phyloP scores from a whole-genome alignment of 345 rosid genomes.

The Brassica cretica region DNA sequence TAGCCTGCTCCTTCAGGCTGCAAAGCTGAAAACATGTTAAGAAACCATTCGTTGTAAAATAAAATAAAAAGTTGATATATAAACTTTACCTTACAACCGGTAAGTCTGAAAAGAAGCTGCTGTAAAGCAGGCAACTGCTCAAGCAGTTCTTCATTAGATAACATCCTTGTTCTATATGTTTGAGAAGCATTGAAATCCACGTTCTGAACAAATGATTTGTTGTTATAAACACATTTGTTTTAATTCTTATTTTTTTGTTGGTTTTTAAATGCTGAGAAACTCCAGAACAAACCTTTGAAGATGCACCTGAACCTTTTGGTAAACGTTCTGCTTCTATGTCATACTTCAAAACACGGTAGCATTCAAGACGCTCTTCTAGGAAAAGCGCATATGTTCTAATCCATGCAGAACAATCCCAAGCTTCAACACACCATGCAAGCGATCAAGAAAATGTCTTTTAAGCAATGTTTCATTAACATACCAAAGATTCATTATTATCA shows the following conservation, averaged over 20 bases:
- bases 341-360: conserved; percentile 82
- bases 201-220: conserved; percentile 6
- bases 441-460: neutral
- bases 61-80: neutral
- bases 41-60: neutral
- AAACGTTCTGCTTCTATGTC: conserved; percentile 70
- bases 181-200: conserved; percentile 30
- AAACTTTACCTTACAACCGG: conserved; percentile 74
- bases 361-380: conserved; percentile 93
- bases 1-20: conserved; percentile 95
- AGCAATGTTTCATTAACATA: neutral
- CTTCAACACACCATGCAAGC: conserved; percentile 41
- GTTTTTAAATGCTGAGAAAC: neutral
- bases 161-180: conserved; percentile 74
- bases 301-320: conserved; percentile 37
- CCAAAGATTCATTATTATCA: neutral
- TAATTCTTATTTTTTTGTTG: neutral
- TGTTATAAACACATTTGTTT: neutral
- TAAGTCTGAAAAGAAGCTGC: conserved; percentile 81
- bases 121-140: conserved; percentile 94
- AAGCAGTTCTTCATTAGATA: conserved; percentile 73
- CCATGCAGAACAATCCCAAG: conserved; percentile 99
- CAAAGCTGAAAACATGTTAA: conserved; percentile 37
- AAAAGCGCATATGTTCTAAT: conserved; percentile 83
- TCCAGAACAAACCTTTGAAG: conserved; percentile 37